These are phyloP conservation scores for Iris macrosiphon DNA, from an alignment of 106 monocot species.

Conservation along the genomic window DNA sequence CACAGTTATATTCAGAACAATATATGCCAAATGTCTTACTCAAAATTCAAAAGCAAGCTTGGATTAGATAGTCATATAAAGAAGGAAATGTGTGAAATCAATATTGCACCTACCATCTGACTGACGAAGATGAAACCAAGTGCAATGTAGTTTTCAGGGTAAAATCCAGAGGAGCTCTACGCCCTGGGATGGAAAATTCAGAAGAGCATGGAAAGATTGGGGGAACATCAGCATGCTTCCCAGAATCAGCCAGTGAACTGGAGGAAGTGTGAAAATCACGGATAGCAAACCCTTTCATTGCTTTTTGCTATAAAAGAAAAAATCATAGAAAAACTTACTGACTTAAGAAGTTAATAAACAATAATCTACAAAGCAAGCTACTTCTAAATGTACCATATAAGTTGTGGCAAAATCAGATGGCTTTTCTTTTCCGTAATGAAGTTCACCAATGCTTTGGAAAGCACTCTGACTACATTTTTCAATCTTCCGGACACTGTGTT, in stretches of 20 bases:
- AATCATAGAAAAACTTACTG: not conserved
- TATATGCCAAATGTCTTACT: too few relatives aligned
- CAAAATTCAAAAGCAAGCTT: not conserved
- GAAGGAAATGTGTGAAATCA: not conserved
- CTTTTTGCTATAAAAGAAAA: constrained; percentile 59
- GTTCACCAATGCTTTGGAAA: constrained; percentile 64
- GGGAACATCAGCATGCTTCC: constrained; percentile 18
- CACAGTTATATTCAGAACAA: too few relatives aligned
- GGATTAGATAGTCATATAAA: not conserved
- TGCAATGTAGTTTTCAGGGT: constrained; percentile 72
- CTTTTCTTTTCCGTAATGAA: constrained; percentile 61
- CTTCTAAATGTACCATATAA: constrained; percentile 60
- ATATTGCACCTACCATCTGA: constrained; percentile 59
- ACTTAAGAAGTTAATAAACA: not conserved
- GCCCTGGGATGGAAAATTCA: constrained; percentile 53
- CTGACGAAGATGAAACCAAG: constrained; percentile 72
- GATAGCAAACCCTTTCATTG: constrained; percentile 60
- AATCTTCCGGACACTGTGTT: constrained; percentile 33
- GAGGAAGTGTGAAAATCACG: constrained; percentile 21
- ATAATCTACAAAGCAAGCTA: not conserved
- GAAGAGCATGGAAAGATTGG: constrained; percentile 18
- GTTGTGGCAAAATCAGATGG: constrained; percentile 28
- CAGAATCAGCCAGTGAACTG: constrained; percentile 17
- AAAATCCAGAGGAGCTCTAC: constrained; percentile 66
- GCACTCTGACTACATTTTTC: constrained; percentile 62